A percentile compares a stretch with the other conserved stretches of the same genome.
phyloP scores from a whole-genome alignment of 805 yeast species.

The Dipodascopsis tothii region DNA sequence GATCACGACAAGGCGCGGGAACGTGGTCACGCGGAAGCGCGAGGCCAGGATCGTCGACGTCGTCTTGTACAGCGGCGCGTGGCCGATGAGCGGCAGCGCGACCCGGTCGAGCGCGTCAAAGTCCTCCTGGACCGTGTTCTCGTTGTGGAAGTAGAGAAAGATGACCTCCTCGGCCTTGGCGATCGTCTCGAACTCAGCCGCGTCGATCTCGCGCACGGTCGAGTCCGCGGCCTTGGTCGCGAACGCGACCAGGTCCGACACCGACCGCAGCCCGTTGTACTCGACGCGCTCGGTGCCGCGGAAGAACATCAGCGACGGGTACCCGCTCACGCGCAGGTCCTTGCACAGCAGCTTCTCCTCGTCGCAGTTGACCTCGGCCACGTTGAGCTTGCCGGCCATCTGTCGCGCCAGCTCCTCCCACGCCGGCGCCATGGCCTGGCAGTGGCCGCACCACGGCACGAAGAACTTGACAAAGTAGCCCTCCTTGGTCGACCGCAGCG shows the following conservation, averaged over 20 bases:
- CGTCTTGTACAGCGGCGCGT: slow-evolving; percentile 29
- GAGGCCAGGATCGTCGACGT: slow-evolving; percentile 26
- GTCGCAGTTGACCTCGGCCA: slow-evolving; percentile 38
- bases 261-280: slow-evolving; percentile 30
- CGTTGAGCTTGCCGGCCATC: slow-evolving; percentile 31
- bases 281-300: slow-evolving; percentile 26
- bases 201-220: slow-evolving; percentile 27
- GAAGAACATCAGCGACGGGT: slow-evolving; percentile 28
- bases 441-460: slow-evolving; percentile 37
- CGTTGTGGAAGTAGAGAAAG: slow-evolving; percentile 36
- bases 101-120: slow-evolving; percentile 33
- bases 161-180: slow-evolving; percentile 27
- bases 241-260: slow-evolving; percentile 31
- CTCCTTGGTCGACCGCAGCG: slow-evolving; percentile 28
- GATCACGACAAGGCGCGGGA: slow-evolving; percentile 31
- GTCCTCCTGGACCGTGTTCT: slow-evolving; percentile 34
- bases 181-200: slow-evolving; percentile 24
- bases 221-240: slow-evolving; percentile 31
- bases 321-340: slow-evolving; percentile 28
- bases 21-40: slow-evolving; percentile 26
- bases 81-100: slow-evolving; percentile 30
- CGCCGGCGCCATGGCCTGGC: slow-evolving; percentile 32
- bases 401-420: slow-evolving; percentile 33
- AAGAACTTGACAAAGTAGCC: slow-evolving; percentile 38
- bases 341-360: slow-evolving; percentile 30